Percentiles rank a stretch among this genome's conserved stretches.
Evolutionary conservation across 208 protist genomes (phyloP).

Genomic region (Trypanosoma scelopori): DNA sequence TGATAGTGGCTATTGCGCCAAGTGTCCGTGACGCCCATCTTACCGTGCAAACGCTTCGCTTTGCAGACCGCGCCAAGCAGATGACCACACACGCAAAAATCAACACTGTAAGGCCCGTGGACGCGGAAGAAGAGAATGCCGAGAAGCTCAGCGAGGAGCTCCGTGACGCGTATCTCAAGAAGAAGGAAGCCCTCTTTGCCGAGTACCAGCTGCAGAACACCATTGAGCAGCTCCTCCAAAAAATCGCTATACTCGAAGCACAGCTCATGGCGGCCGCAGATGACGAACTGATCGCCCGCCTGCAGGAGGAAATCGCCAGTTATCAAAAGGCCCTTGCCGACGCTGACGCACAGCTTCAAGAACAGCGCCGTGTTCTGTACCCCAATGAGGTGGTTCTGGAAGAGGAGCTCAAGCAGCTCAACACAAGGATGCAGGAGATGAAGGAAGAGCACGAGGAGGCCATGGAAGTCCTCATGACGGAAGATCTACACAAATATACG

Average conservation of each 20-base stretch:
- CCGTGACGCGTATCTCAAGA: conserved; percentile 64
- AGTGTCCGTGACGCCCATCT: conserved; percentile 65
- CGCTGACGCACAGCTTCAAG: conserved; percentile 56
- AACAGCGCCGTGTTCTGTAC: conserved; percentile 69
- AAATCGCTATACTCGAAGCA: conserved; percentile 65
- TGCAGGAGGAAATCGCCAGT: conserved; percentile 55
- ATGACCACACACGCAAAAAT: conserved; percentile 80
- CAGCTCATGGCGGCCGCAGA: conserved; percentile 44
- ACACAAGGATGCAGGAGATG: conserved; percentile 76
- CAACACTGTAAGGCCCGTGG: conserved; percentile 56
- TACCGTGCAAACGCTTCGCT: conserved; percentile 83
- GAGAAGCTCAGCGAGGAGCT: conserved; percentile 44
- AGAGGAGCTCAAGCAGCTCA: conserved; percentile 58
- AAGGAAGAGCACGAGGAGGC: conserved; percentile 71
- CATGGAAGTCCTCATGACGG: conserved; percentile 56
- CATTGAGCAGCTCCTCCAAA: conserved; percentile 56
- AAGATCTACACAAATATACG: conserved; percentile 48
- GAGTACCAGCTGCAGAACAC: conserved; percentile 74
- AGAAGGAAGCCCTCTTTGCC: conserved; percentile 72
- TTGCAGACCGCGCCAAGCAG: conserved; percentile 86
- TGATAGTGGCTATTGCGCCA: conserved; percentile 80
- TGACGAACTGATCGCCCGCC: conserved; percentile 56
- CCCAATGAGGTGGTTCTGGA: conserved; percentile 61
- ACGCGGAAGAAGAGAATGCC: conserved; percentile 35
- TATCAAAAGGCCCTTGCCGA: conserved; percentile 60